A percentile compares a stretch with the other conserved stretches of the same genome.
Evolutionary conservation across 2,329 filamentous ascomycete species (phyloP).

Genomic region (Fusarium keratoplasticum): DNA sequence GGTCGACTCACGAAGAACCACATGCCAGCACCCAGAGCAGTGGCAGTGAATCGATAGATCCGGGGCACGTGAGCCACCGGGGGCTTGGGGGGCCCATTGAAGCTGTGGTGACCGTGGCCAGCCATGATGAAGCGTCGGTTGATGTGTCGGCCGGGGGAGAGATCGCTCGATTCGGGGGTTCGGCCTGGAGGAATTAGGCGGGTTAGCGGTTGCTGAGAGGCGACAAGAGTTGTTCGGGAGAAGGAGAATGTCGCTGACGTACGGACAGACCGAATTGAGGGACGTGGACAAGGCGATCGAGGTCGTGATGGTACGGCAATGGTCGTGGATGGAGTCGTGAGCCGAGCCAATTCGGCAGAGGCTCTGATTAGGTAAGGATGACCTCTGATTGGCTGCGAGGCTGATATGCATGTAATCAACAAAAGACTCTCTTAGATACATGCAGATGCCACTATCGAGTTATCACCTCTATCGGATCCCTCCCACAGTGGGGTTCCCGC

Average conservation of each 20-base stretch:
- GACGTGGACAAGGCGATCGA: conserved; percentile 27
- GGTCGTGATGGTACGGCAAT: conserved; percentile 30
- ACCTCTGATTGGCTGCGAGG: conserved; percentile 26
- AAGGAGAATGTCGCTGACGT: conserved; percentile 16
- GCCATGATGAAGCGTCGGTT: conserved; percentile 37
- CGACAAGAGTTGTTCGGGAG: fast-evolving
- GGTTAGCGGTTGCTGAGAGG: conserved; percentile 2
- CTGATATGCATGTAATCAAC: neutral
- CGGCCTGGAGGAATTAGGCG: conserved; percentile 8
- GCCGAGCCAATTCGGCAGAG: conserved; percentile 34
- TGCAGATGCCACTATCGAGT: neutral
- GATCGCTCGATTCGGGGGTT: conserved; percentile 22
- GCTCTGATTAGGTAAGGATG: conserved; percentile 40
- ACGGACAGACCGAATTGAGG: conserved; percentile 38
- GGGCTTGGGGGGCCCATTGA: conserved; percentile 53
- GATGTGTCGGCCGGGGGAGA: neutral
- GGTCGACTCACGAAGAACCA: conserved; percentile 90
- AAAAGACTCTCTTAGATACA: neutral
- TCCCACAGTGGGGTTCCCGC: conserved; percentile 22
- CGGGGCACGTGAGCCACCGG: conserved; percentile 63
- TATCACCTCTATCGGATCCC: neutral
- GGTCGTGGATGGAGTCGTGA: conserved; percentile 31
- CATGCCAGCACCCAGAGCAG: conserved; percentile 92
- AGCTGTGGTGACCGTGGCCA: conserved; percentile 39
- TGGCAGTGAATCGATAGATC: conserved; percentile 87